phyloP scores from a whole-genome alignment of 139 green algal species.

The Chlamydomonas sp. region DNA sequence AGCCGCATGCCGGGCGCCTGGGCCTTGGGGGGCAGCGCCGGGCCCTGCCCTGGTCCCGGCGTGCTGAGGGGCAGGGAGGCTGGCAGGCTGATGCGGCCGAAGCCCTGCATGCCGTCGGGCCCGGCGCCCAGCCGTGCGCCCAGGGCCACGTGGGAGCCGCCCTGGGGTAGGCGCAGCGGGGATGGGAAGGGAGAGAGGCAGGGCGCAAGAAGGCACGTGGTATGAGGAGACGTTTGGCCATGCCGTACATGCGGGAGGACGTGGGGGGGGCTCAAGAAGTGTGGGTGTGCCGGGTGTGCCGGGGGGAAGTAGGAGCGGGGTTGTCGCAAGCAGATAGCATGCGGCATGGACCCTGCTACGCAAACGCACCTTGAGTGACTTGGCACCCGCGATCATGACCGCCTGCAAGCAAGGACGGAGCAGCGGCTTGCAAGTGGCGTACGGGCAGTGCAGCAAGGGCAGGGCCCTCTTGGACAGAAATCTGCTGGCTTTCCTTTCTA shows the following conservation, averaged over 20 bases:
- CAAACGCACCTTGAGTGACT: not conserved
- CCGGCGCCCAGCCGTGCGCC: constrained; percentile 76
- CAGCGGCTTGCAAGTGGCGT: no score
- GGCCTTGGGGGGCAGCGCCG: not conserved
- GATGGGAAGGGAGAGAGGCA: not conserved
- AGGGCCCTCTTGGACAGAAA: no score
- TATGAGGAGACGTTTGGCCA: no score
- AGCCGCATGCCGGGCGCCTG: not conserved
- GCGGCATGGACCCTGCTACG: not conserved
- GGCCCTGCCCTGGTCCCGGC: constrained; percentile 24
- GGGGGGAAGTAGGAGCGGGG: no score
- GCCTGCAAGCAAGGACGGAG: not conserved
- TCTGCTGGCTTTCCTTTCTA: no score
- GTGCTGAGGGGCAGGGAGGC: constrained; percentile 56
- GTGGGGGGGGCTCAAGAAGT: no score
- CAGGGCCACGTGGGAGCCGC: not conserved
- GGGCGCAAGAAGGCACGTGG: no score
- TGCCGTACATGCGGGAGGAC: no score
- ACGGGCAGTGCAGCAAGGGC: no score
- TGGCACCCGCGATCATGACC: not conserved
- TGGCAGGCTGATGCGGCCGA: constrained; percentile 72
- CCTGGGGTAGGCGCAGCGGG: no score
- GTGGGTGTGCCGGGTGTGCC: no score
- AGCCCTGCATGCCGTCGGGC: constrained; percentile 79
- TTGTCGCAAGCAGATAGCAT: no score